These are phyloP conservation scores for Scleromitrula shiraiana DNA, from an alignment of 2,329 filamentous ascomycete genomes.

Conservation along the genomic window DNA sequence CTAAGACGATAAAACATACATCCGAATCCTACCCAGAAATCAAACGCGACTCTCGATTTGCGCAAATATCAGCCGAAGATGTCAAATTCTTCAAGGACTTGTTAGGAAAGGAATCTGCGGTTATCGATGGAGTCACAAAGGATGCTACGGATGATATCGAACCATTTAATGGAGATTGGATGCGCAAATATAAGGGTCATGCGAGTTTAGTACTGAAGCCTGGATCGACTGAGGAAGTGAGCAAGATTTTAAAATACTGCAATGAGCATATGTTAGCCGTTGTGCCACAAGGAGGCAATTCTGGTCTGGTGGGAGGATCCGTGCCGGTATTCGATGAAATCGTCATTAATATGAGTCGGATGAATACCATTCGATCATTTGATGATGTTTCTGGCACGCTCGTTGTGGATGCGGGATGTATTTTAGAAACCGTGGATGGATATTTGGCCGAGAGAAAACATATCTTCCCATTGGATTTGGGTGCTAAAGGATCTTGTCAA, in stretches of 20 bases:
- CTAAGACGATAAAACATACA: slow-evolving; percentile 61
- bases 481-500: slow-evolving; percentile 94
- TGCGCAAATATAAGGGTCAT: slow-evolving; percentile 95
- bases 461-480: slow-evolving; percentile 94
- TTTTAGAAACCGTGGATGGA: slow-evolving; percentile 82
- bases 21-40: slow-evolving; percentile 79
- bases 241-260: slow-evolving; percentile 87
- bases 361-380: slow-evolving; percentile 88
- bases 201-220: slow-evolving; percentile 82
- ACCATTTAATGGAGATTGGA: slow-evolving; percentile 95
- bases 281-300: slow-evolving; percentile 95
- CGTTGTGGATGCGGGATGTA: slow-evolving; percentile 83
- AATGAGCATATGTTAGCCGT: slow-evolving; percentile 88
- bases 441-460: slow-evolving; percentile 76
- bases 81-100: slow-evolving; percentile 74
- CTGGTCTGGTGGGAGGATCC: slow-evolving; percentile 88
- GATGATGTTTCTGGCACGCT: slow-evolving; percentile 88
- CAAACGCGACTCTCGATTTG: slow-evolving; percentile 70
- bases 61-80: slow-evolving; percentile 66
- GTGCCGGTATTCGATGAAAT: slow-evolving; percentile 98
- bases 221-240: slow-evolving; percentile 76
- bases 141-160: slow-evolving; percentile 75
- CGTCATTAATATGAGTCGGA: slow-evolving; percentile 79
- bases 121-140: slow-evolving; percentile 74
- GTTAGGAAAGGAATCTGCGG: slow-evolving; percentile 69